These are phyloP conservation scores for Chaetomidium leptoderma DNA, from an alignment of 495 filamentous ascomycete species.

Conservation along the genomic window DNA sequence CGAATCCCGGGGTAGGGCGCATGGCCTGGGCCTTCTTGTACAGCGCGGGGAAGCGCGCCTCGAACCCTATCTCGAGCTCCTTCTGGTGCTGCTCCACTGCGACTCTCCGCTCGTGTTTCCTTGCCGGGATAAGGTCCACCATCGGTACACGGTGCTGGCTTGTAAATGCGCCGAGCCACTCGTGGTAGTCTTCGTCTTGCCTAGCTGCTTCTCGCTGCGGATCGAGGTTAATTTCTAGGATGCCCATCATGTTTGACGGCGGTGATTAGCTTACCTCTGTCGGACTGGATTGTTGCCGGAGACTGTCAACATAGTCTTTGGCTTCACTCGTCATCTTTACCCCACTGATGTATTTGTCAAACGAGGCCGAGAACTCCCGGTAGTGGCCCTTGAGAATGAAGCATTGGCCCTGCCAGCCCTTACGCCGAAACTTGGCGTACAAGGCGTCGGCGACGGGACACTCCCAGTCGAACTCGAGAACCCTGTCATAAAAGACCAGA, in stretches of 20 bases:
- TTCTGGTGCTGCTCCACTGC: constrained; percentile 39
- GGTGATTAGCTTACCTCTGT: constrained; percentile 30
- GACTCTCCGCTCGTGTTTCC: constrained; percentile 36
- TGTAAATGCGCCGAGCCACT: constrained; percentile 37
- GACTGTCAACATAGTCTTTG: constrained; percentile 40
- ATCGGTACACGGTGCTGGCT: constrained; percentile 36
- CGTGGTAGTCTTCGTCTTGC: constrained; percentile 32
- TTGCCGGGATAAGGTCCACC: constrained; percentile 34
- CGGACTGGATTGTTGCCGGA: constrained; percentile 30
- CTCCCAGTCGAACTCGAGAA: constrained; percentile 45
- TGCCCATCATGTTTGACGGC: no score
- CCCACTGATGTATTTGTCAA: constrained; percentile 43
- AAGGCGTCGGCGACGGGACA: constrained; percentile 43
- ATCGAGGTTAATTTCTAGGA: constrained; percentile 8
- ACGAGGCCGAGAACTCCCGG: constrained; percentile 44
- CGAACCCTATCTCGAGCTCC: constrained; percentile 40
- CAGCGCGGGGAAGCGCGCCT: constrained; percentile 32
- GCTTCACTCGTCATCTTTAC: constrained; percentile 39
- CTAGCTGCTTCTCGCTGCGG: constrained; percentile 30
- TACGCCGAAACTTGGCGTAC: constrained; percentile 36
- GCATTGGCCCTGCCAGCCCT: constrained; percentile 43
- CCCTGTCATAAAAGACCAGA: constrained; percentile 47
- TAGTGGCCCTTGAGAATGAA: constrained; percentile 50
- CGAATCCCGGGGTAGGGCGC: constrained; percentile 8
- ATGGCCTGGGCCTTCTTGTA: constrained; percentile 36